These are phyloP conservation scores for Amanita phalloides DNA, from an alignment of 768 basidiomycete genomes.

Conservation along the genomic window DNA sequence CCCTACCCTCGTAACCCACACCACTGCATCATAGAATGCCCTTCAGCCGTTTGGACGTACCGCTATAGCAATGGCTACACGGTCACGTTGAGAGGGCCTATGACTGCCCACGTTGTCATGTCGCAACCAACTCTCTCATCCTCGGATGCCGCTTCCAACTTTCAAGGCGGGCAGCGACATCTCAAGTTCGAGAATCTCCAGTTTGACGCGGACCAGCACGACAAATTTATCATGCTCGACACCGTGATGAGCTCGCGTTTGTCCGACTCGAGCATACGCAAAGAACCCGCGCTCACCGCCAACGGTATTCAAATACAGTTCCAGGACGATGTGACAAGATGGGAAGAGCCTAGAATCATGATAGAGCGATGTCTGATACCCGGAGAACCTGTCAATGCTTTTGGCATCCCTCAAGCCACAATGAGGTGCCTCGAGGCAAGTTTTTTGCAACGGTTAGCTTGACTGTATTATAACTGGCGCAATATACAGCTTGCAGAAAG, in stretches of 20 bases:
- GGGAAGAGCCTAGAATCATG: conserved; percentile 55
- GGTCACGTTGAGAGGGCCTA: conserved; percentile 64
- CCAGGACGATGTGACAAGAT: conserved; percentile 44
- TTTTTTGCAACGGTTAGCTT: conserved; percentile 4
- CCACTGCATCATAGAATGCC: conserved; percentile 57
- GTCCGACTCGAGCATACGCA: conserved; percentile 23
- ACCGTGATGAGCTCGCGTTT: conserved; percentile 41
- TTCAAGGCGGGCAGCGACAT: conserved; percentile 12
- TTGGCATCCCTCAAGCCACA: conserved; percentile 81
- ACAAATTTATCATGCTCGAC: conserved; percentile 66
- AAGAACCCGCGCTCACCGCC: conserved; percentile 13
- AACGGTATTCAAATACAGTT: conserved; percentile 17
- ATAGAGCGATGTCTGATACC: conserved; percentile 62
- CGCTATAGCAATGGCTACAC: conserved; percentile 71
- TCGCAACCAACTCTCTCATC: conserved; percentile 18
- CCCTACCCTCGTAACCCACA: conserved; percentile 22
- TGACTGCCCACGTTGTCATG: conserved; percentile 53
- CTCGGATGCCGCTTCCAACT: conserved; percentile 11
- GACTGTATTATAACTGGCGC: conserved; percentile 5
- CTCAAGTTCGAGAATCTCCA: conserved; percentile 66
- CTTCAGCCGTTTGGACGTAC: conserved; percentile 72
- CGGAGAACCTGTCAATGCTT: conserved; percentile 77
- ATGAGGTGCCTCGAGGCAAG: conserved; percentile 80
- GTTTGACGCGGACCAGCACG: conserved; percentile 65
- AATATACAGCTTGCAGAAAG: conserved; percentile 61